A percentile compares a stretch with the other conserved stretches of the same genome.
phyloP scores from a whole-genome alignment of 2,329 filamentous ascomycete genomes.

The Pleurostoma richardsiae region DNA sequence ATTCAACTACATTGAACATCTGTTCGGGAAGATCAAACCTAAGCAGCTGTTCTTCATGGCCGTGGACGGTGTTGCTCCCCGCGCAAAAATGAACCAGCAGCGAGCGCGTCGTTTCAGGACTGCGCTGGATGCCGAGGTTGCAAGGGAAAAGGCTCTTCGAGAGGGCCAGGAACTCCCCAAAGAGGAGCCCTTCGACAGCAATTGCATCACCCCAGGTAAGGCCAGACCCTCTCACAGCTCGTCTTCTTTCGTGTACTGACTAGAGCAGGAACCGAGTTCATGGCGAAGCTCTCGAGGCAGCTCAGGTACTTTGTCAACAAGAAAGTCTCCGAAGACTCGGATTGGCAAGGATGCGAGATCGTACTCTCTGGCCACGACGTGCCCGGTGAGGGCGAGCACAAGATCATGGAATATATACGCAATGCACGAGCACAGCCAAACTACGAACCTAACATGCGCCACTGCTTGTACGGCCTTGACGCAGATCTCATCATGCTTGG shows the following conservation, averaged over 20 bases:
- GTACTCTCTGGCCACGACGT: conserved; percentile 97
- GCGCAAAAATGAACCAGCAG: conserved; percentile 99
- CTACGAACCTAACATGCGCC: conserved; percentile 89
- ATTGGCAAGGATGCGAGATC: conserved; percentile 96
- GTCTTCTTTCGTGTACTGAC: conserved; percentile 5
- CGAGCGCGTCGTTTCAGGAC: conserved; percentile 92
- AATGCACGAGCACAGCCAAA: conserved; percentile 91
- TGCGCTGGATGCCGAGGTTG: conserved; percentile 82
- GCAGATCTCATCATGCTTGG: conserved; percentile 98
- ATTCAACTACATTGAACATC: conserved; percentile 99
- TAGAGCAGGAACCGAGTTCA: conserved; percentile 71
- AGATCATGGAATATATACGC: conserved; percentile 99
- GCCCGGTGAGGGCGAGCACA: conserved; percentile 96
- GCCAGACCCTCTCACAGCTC: no score
- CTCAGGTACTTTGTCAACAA: conserved; percentile 99
- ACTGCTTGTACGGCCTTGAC: conserved; percentile 95
- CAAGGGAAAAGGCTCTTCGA: conserved; percentile 84
- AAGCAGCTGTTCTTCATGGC: conserved; percentile 99
- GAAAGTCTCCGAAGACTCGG: conserved; percentile 92
- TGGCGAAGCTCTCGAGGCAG: conserved; percentile 92
- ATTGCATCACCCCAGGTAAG: conserved; percentile 89
- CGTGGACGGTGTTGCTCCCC: conserved; percentile 93
- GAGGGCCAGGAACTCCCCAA: conserved; percentile 92
- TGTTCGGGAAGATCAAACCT: conserved; percentile 98
- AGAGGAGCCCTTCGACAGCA: conserved; percentile 95